Base-by-base conservation (phyloP, 345 rosid species). In the Rhodamnia rubescens region DNA sequence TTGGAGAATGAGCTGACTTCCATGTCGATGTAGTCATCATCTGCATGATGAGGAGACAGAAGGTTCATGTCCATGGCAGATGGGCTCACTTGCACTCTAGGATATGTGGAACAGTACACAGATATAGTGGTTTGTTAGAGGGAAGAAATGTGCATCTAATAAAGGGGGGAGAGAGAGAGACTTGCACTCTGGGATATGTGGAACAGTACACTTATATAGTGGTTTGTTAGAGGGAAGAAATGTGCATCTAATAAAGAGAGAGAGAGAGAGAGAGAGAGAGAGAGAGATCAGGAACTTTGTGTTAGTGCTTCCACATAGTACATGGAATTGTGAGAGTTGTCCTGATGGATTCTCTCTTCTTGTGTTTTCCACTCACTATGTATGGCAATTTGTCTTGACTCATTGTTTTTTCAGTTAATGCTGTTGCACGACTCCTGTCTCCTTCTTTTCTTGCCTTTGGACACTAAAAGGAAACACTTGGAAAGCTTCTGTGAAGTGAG, bases 11-110 rank as follows among this genome's bases (percentile, higher is more conserved):
- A 88, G 50, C 87, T 89, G 81, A 96, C 83, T 74, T 98, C 99
- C 91, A 98, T 91, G 50, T 93, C 93, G 53, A 98, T 94, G 92
- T 86, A 98, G 59, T 92, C 98, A 74, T 94, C 98, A 78, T 95
- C 96, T 36, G 88, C 90, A 86, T 91, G 84, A 10, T 94, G 98
- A 87, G 85, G 85, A 84, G 82, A 90, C 84, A 84, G 59, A 53
- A 80, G 86, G 83, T 88, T 89, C 88, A 86, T 84, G 42, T 93
- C 93, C 98, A 94, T 94, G 87, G 61, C 85, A 29, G 80, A 53
- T 84, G 80, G 80, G 42, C 61, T 85, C 59, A 56, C 64, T 85
- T 26, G 40, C 74, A 22, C 75, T 78, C 87, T 64, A 54, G 44
- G 26, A 69, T 55, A 55, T 69, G 13, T 18, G 80, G 26, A 69